These are phyloP conservation scores for Amanita rubescens DNA, from an alignment of 768 basidiomycete species.

Conservation along the genomic window DNA sequence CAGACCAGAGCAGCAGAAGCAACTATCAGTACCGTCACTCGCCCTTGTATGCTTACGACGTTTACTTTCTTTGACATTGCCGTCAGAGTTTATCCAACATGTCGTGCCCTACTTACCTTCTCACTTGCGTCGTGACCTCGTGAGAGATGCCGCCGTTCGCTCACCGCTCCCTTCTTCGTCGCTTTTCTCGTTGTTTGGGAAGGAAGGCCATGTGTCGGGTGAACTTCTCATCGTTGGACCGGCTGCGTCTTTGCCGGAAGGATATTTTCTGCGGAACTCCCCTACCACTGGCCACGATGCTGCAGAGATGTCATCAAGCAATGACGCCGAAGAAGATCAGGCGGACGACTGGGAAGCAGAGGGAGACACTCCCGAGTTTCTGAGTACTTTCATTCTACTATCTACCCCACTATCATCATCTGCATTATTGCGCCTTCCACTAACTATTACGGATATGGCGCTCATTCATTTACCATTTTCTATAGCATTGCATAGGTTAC, in stretches of 20 bases:
- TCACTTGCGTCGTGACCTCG: slow-evolving; percentile 51
- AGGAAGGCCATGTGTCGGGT: slow-evolving; percentile 48
- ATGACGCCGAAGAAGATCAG: neutral
- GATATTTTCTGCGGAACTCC: slow-evolving; percentile 28
- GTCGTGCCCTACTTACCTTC: slow-evolving; percentile 45
- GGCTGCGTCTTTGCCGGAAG: slow-evolving; percentile 32
- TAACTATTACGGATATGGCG: slow-evolving; percentile 56
- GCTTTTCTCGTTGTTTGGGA: slow-evolving; percentile 43
- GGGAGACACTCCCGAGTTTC: slow-evolving; percentile 23
- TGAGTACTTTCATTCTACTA: slow-evolving; percentile 46
- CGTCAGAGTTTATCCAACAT: slow-evolving; percentile 35
- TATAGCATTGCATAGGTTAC: slow-evolving; percentile 49
- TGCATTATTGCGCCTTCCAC: slow-evolving; percentile 46
- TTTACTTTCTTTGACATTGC: slow-evolving; percentile 33
- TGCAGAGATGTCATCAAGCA: neutral
- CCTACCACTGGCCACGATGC: neutral
- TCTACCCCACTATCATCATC: slow-evolving; percentile 37
- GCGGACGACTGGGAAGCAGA: slow-evolving; percentile 39
- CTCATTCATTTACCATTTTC: slow-evolving; percentile 44
- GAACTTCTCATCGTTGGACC: slow-evolving; percentile 64
- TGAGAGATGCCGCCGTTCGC: slow-evolving; percentile 53
- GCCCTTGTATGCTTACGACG: slow-evolving; percentile 49
- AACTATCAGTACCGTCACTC: slow-evolving; percentile 35
- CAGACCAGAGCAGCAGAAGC: neutral
- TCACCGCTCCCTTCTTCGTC: slow-evolving; percentile 44